Percentiles rank a stretch among this genome's conserved stretches.
Conservation (phyloP, 176 grass and related monocot genomes). For the Aegilops longissima region DNA sequence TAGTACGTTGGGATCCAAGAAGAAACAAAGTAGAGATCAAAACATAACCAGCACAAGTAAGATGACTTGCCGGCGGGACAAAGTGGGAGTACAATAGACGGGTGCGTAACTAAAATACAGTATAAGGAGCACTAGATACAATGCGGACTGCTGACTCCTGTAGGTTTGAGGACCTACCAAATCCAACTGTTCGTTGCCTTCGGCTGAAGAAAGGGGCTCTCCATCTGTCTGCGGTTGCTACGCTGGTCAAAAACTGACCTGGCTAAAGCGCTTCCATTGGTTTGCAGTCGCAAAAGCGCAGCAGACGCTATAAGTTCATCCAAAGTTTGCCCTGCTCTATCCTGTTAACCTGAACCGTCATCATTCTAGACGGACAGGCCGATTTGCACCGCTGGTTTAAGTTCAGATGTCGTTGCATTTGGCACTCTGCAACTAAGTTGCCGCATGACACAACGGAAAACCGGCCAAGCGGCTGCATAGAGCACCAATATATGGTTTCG, state of each 20-base stretch:
- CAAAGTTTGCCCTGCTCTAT: not conserved
- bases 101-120: too few species aligned
- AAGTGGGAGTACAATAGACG: not conserved
- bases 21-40: not conserved
- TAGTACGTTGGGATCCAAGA: not conserved
- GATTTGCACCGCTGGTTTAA: not conserved
- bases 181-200: conserved; percentile 35
- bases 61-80: not conserved
- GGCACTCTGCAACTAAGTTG: not conserved
- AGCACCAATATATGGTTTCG: not conserved
- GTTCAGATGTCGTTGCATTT: not conserved
- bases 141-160: conserved; percentile 3
- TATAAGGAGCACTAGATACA: not conserved
- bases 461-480: not conserved
- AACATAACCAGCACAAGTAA: not conserved
- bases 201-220: not conserved
- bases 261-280: not conserved
- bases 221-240: not conserved
- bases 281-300: not conserved
- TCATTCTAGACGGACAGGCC: too few species aligned
- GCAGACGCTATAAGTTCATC: not conserved
- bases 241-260: too few species aligned
- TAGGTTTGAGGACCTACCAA: not conserved
- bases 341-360: not conserved
- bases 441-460: not conserved